Percentiles rank a stretch among this genome's conserved stretches.
phyloP scores from a whole-genome alignment of 2,329 filamentous ascomycete species.

The Claviceps spartinae region DNA sequence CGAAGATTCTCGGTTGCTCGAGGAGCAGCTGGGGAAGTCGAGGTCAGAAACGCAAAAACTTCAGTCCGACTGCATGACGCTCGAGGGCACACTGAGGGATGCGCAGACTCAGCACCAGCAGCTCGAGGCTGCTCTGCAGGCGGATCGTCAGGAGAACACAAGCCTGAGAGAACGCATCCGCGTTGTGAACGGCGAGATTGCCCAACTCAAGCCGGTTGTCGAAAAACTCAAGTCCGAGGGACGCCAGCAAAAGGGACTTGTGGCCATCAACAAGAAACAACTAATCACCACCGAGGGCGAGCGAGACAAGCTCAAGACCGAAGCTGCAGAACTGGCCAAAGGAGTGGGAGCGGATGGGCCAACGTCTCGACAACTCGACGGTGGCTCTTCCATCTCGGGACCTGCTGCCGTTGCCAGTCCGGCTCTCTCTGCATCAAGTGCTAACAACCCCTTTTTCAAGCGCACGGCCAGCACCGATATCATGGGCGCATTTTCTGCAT shows the following conservation, averaged over 20 bases:
- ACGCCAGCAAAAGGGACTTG: conserved; percentile 87
- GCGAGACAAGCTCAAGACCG: conserved; percentile 71
- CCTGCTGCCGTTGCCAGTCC: conserved; percentile 52
- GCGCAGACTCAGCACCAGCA: conserved; percentile 72
- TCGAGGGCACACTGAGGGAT: conserved; percentile 72
- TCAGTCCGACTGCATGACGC: conserved; percentile 66
- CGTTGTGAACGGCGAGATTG: conserved; percentile 67
- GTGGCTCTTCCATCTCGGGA: conserved; percentile 33
- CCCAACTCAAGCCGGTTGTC: conserved; percentile 73
- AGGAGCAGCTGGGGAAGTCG: conserved; percentile 66
- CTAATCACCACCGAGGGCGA: conserved; percentile 79
- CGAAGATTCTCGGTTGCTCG: conserved; percentile 67
- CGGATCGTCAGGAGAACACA: conserved; percentile 80
- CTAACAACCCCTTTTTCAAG: conserved; percentile 92
- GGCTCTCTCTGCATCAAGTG: conserved; percentile 52
- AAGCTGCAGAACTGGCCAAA: conserved; percentile 57
- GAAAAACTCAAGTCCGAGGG: conserved; percentile 89
- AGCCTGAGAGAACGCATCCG: conserved; percentile 79
- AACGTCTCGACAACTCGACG: conserved; percentile 39
- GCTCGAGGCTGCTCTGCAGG: conserved; percentile 57
- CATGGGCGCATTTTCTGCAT: conserved; percentile 35
- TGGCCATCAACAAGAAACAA: conserved; percentile 98
- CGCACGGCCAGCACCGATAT: conserved; percentile 49
- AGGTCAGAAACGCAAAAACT: conserved; percentile 73
- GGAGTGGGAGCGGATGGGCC: conserved; percentile 35